Base-by-base conservation (phyloP, 208 protist species). In the Trypanosoma melophagium region DNA sequence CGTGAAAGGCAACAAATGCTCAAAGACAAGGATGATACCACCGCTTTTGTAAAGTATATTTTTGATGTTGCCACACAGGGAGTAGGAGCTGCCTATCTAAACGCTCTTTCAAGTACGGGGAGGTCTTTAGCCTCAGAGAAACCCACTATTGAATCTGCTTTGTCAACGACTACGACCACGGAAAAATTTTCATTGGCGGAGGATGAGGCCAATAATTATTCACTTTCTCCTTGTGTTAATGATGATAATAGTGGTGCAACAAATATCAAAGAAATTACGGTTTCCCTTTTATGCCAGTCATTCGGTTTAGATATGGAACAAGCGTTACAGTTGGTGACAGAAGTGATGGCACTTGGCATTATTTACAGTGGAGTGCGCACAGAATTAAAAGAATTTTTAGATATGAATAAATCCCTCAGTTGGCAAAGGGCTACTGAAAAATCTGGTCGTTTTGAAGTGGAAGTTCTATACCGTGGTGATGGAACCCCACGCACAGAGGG, bases 401-500 rank as follows among this genome's bases (percentile, higher is more conserved):
- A 35, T n/a, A 35, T 35, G 17, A 56, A 49, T 63, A 52, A 42
- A 13, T 58, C 21, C 17, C n/a, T 9, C 17, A 60, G 63, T 38
- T 76, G 70, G 70, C 38, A 49, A 62, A 31, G 19, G 51, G 54
- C 47, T 35, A 38, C 17, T 56, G 40, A 31, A 8, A 59, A 49
- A 2, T n/a, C 66, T 1, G 70, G 62, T 51, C 16, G 38, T n/a
- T 64, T n/a, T 40, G 63, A 50, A 21, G 28, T 76, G 21, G 22
- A 44, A 55, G 57, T 86, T 31, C 53, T 85, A 7, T 71, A 69
- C 2, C 57, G 66, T 9, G 72, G 62, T 0, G 70, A 82, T 40
- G 74, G 77, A 10, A 16, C 60, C 3, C 51, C 71, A 22, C 83
- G 83, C 38, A 81, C 74, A 8, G 66, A 84, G 57, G 77, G 87